Evolutionary conservation across 106 monocot genomes (phyloP), one percentile per base, ranked within the genome.

Genomic region (Dendrobium catenatum): DNA sequence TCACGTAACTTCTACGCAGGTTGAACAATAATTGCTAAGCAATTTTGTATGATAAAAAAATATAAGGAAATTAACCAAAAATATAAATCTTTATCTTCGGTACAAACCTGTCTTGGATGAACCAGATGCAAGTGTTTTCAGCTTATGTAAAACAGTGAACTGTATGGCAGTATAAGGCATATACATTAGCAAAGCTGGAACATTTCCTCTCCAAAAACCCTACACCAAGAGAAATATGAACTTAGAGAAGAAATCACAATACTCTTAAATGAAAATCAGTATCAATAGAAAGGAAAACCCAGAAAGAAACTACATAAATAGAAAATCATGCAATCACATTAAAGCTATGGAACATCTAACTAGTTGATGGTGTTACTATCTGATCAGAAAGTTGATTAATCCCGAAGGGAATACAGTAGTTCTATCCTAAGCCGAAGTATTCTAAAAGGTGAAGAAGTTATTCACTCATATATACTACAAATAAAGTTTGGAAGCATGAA

Each of bases 181-280:
- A 72, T 95, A 95, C 89, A 98, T 89, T 9, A 98, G 80, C 78
- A 98, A 84, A 83, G 95, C 97, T 17, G 97, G 97, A 58, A 98
- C 97, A 90, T 98, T 98, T 51, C 97, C 97, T 86, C 89, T 90
- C 97, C 97, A 98, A 79, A 98, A 98, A 37, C 97, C 97, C 97
- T 98, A 88, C 72, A 76, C 41, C 70, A 85, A 72, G 49, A 80
- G 4, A 77, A 72, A 40, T 1, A 18, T 76, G 26, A 76, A 48
- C 26, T 46, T 24, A 15, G 22, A 42, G 9, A 48, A 48, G 4
- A 49, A 41, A 5, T 70, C 18, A 70, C 20, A 6, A 74, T 5
- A 20, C 17, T 43, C 43, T 44, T 74, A 43, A 43, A 74, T 20
- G 43, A 74, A 42, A 4, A 42, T 9, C 19, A 44, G 20, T 42